Base-by-base conservation (phyloP, 208 protist genomes). In the Trypanosomatidae sp. region DNA sequence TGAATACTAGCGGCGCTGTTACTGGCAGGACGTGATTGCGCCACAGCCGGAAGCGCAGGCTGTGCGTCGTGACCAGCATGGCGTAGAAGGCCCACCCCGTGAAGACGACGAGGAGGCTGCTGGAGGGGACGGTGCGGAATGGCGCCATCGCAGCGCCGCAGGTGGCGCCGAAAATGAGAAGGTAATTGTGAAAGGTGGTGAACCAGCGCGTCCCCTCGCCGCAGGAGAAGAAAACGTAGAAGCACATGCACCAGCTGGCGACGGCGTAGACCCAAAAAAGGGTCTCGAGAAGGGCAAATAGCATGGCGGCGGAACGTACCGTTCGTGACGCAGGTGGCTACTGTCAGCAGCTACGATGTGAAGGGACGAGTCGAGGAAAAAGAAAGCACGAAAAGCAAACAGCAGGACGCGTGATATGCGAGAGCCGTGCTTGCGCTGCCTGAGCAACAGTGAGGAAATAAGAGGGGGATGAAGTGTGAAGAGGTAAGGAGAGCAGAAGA, bases 221-320 rank as follows among this genome's bases (percentile, higher is more conserved):
- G 28, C 81, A 93, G 17, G 91, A 94, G 68, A 94, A 96, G 41
- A 96, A 81, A 6, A 93, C 90, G 76, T 93, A 96, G 77, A 94
- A 94, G 77, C 86, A 96, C 88, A 94, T 93, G 84, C 91, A 96
- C 82, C 90, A 95, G 77, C 90, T 93, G 30, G 80, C 73, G 19
- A 93, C 79, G 46, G 80, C 90, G 71, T 93, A 91, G 9, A 88
- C 81, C 88, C 90, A 95, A 58, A 89, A 83, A 12, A 93, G 58
- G 28, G 65, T 71, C 68, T 79, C 75, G 17, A 82, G 56, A 25
- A 82, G 22, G 9, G 25, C n/a, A 12, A 89, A 60, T 36, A 89
- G 55, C 73, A 80, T 80, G 12, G 41, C 43, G n/a, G n/a, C n/a
- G n/a, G n/a, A n/a, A n/a, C n/a, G n/a, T n/a, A n/a, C n/a, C n/a